phyloP scores from a whole-genome alignment of 1,284 basidiomycete species.

The Trichosporon sp. region DNA sequence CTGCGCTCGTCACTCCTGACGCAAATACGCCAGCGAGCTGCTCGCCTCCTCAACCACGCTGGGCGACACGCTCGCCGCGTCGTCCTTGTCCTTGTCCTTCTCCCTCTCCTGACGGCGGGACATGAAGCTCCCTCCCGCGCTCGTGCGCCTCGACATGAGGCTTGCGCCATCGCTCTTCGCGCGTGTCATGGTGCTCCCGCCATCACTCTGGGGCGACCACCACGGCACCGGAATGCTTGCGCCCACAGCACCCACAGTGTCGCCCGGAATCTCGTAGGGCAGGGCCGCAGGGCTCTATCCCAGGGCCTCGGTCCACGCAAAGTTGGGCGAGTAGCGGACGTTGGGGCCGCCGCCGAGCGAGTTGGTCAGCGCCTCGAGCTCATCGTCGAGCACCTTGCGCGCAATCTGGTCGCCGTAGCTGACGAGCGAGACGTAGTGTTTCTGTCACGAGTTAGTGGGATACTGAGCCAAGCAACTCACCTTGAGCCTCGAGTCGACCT shows the following conservation, averaged over 20 bases:
- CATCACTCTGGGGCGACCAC: not conserved
- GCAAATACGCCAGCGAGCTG: not conserved
- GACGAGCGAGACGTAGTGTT: conserved; percentile 43
- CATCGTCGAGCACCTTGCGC: conserved; percentile 44
- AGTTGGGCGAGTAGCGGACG: not conserved
- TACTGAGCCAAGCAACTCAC: conserved; percentile 23
- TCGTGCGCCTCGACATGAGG: not conserved
- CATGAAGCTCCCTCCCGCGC: not conserved
- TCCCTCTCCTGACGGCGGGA: not conserved
- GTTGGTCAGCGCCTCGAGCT: conserved; percentile 19
- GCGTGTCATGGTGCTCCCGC: not conserved
- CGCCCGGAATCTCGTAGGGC: not conserved
- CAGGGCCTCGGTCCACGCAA: not conserved
- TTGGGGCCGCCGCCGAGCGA: conserved; percentile 6
- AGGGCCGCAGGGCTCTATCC: not conserved
- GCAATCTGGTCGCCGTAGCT: conserved; percentile 48
- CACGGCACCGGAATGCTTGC: not conserved
- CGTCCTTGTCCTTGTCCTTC: not conserved
- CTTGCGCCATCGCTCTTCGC: not conserved
- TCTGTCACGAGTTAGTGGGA: conserved; percentile 26
- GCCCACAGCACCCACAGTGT: too few relatives aligned
- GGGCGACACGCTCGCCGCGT: not conserved
- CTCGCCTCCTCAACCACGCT: not conserved
- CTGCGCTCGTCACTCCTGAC: not conserved
- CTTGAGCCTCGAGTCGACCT: conserved; percentile 49